Conservation (phyloP, 495 filamentous ascomycete genomes). For the Usnea hakonensis region DNA sequence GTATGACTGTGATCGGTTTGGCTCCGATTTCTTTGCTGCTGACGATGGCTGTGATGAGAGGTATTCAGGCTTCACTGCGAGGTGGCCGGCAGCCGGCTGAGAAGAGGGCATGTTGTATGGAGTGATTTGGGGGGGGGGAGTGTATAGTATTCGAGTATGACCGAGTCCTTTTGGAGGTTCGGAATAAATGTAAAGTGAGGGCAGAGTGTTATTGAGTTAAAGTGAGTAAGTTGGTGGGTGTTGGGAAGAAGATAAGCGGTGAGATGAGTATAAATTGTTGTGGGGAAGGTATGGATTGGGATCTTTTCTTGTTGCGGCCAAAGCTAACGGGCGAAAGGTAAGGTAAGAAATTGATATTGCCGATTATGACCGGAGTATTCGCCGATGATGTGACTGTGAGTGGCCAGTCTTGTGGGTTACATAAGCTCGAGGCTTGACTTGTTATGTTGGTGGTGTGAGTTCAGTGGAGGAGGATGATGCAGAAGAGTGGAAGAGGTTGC, state of each 20-base stretch:
- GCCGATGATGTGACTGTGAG: neutral
- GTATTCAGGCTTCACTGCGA: slow-evolving; percentile 26
- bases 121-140: neutral
- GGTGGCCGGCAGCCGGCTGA: slow-evolving; percentile 24
- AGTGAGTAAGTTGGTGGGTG: neutral
- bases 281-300: neutral
- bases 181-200: neutral
- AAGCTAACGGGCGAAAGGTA: neutral
- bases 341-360: neutral
- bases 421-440: neutral
- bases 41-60: slow-evolving; percentile 25
- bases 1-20: slow-evolving; percentile 24
- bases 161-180: neutral
- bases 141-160: neutral
- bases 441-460: neutral
- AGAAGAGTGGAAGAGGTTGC: neutral
- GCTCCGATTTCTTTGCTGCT: slow-evolving; percentile 26
- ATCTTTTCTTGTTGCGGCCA: neutral
- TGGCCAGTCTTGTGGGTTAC: neutral
- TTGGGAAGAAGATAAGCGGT: neutral
- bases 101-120: slow-evolving; percentile 23
- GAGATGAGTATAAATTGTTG: neutral
- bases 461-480: neutral
- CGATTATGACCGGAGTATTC: neutral
- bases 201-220: neutral